These are phyloP conservation scores for Colletotrichum sp. DNA, from an alignment of 2,329 filamentous ascomycete species.

Conservation along the genomic window DNA sequence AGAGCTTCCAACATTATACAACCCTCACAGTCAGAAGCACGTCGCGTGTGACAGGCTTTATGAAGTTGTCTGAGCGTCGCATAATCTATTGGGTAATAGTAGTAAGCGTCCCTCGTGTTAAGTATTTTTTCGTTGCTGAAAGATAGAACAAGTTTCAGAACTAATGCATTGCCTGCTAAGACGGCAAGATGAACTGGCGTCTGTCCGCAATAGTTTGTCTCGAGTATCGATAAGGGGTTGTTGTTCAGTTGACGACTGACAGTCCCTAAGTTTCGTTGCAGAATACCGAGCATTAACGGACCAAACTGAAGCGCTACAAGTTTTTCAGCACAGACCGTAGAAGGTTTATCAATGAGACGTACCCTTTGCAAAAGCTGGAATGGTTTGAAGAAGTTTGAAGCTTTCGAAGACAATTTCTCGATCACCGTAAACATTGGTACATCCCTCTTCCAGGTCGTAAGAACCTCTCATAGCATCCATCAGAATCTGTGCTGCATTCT, in stretches of 20 bases:
- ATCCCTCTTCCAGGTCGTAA: too few relatives aligned
- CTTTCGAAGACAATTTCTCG: fast-evolving
- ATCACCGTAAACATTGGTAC: fast-evolving
- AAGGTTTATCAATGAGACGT: not conserved
- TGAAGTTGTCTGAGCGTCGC: not conserved
- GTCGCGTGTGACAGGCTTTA: not conserved
- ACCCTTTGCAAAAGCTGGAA: not conserved
- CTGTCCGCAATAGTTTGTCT: not conserved
- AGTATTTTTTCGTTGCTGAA: not conserved
- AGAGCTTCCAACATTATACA: not conserved
- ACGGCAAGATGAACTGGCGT: not conserved
- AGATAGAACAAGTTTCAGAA: not conserved
- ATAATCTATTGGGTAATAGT: not conserved
- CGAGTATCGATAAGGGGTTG: not conserved
- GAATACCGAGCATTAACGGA: not conserved
- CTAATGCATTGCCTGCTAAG: not conserved
- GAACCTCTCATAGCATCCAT: too few relatives aligned
- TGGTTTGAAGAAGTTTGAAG: fast-evolving
- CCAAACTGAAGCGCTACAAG: not conserved
- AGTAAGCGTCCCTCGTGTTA: not conserved
- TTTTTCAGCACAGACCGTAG: fast-evolving
- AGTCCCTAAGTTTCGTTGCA: not conserved
- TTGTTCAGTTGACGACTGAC: not conserved
- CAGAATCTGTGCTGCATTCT: too few relatives aligned
- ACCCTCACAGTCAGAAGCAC: fast-evolving